Evolutionary conservation across 2,329 filamentous ascomycete species (phyloP).

Genomic region (Aspergillus aculeatinus): DNA sequence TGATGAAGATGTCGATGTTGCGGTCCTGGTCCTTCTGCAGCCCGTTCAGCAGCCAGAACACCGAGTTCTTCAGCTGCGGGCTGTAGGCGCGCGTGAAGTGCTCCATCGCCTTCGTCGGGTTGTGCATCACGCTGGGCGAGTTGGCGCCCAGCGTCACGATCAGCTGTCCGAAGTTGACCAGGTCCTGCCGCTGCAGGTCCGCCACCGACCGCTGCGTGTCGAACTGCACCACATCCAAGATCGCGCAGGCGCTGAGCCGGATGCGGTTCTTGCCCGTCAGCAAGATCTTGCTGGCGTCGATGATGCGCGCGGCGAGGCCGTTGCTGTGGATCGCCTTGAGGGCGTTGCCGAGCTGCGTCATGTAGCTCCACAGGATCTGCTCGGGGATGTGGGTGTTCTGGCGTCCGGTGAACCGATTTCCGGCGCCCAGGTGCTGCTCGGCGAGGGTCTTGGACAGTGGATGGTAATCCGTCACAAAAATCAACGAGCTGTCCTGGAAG

Average conservation of each 20-base stretch:
- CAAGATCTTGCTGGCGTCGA: conserved; percentile 85
- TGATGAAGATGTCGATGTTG: conserved; percentile 72
- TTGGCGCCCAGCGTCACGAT: conserved; percentile 80
- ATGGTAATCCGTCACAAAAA: conserved; percentile 92
- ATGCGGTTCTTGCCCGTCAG: conserved; percentile 88
- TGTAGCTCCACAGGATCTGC: conserved; percentile 82
- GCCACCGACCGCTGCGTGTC: conserved; percentile 66
- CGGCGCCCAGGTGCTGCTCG: conserved; percentile 64
- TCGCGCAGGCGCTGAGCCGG: conserved; percentile 80
- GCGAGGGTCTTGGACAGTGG: conserved; percentile 85
- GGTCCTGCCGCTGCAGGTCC: conserved; percentile 84
- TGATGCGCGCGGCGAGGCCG: conserved; percentile 78
- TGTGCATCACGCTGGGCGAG: conserved; percentile 58
- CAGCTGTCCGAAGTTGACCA: conserved; percentile 78
- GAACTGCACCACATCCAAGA: conserved; percentile 85
- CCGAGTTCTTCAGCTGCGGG: conserved; percentile 71
- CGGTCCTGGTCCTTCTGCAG: conserved; percentile 63
- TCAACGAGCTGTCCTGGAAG: conserved; percentile 91
- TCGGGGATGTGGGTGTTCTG: conserved; percentile 61
- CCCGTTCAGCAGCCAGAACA: conserved; percentile 77
- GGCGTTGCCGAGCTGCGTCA: conserved; percentile 86
- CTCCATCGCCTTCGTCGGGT: conserved; percentile 70
- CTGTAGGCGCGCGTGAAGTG: conserved; percentile 76
- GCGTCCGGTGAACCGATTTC: conserved; percentile 44
- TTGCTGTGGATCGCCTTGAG: conserved; percentile 79